Base-by-base conservation (phyloP, 2,329 filamentous ascomycete genomes). In the Bipolaris bicolor region DNA sequence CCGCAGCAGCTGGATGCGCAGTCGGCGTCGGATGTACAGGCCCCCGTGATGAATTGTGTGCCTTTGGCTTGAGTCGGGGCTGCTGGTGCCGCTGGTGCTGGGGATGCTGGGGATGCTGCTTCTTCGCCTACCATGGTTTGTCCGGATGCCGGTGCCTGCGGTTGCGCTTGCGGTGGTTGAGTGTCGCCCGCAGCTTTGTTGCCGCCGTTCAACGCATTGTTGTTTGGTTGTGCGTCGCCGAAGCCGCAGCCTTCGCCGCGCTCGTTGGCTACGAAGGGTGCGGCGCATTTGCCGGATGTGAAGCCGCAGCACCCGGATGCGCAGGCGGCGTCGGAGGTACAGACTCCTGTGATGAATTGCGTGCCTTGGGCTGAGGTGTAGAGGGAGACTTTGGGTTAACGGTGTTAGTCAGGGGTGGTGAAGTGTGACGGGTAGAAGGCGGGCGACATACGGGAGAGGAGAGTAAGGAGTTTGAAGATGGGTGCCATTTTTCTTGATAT, bases 41-140 rank as follows among this genome's bases (percentile, higher is more conserved):
- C 51, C 1, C 76, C 76, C 15, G 76, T 78, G 63, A 78, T 77
- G 67, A 78, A 78, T 52, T 78, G 76, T 3, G 62, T 73, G 31
- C 69, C 75, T 15, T 59, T 41, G 20, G 37, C 51, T 15, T 29
- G 26, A 29, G 36, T n/a, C 36, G 37, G 3, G 20, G 41, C 39
- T 51, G 16, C 10, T n/a, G 33, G 15, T 7, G 34, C 34, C 16
- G 34, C 34, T 16, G 34, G 34, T 39, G 36, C 15, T 39, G n/a
- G n/a, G n/a, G n/a, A n/a, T n/a, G n/a, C 7, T 39, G 15, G 20
- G 20, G 6, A 18, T 9, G 7, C 20, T 43, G n/a, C 40, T 22
- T 9, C 20, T n/a, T 31, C 29, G 29, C 29, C 29, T 31, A 31
- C 29, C 29, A 31, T 31, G 9, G 20, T 5, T 43, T 43, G 40